Evolutionary conservation across 495 filamentous ascomycete species (phyloP).

Genomic region (Aspergillus egyptiacus): DNA sequence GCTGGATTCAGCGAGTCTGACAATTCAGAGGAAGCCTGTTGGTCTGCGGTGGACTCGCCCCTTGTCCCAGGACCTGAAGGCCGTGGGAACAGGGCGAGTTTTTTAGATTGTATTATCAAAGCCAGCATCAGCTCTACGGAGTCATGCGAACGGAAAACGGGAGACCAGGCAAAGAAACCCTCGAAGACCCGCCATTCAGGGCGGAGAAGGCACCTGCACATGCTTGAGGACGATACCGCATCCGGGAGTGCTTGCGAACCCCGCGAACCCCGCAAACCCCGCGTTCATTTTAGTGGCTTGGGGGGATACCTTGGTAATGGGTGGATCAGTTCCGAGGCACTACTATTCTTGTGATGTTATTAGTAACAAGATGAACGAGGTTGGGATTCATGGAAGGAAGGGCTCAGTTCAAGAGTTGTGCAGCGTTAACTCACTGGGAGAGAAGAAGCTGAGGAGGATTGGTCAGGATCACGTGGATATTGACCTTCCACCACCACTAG

Average conservation of each 20-base stretch:
- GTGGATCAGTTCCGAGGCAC: not conserved
- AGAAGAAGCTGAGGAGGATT: no score
- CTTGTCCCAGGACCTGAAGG: not conserved
- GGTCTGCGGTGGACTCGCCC: not conserved
- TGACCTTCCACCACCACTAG: no score
- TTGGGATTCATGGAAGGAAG: no score
- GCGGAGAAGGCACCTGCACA: slow-evolving; percentile 2
- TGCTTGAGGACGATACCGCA: slow-evolving; percentile 13
- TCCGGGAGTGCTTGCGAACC: slow-evolving; percentile 30
- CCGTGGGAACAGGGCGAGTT: not conserved
- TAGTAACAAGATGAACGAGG: no score
- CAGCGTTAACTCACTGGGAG: no score
- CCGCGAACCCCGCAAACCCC: no score
- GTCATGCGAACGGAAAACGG: not conserved
- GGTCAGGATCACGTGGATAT: no score
- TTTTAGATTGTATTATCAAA: not conserved
- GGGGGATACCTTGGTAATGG: not conserved
- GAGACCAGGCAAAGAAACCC: not conserved
- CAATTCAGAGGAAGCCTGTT: not conserved
- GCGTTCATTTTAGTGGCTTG: slow-evolving; percentile 3
- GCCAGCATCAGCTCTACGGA: not conserved
- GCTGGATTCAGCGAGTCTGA: not conserved
- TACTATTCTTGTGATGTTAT: not conserved
- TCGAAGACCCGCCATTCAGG: not conserved
- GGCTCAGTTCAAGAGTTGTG: no score